Percentiles rank a stretch among this genome's conserved stretches.
Conservation (phyloP, 2,329 filamentous ascomycete genomes). For the Chrysoporthe deuterocubensis region DNA sequence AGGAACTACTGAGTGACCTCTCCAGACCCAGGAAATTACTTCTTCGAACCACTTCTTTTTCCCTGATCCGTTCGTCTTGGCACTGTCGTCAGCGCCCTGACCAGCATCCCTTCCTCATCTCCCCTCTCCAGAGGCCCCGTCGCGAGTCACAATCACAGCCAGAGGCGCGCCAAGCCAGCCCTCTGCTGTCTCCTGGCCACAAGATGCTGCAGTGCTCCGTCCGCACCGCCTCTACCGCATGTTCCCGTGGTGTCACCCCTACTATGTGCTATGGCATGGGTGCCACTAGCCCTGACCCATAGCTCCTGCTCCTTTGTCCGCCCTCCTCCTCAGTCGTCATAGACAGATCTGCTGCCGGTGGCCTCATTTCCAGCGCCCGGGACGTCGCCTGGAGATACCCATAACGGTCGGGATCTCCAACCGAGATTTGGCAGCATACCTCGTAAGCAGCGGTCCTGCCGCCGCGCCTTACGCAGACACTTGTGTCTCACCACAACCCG, state of each 20-base stretch:
- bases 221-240: not conserved
- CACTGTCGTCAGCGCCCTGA: not conserved
- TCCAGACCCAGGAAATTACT: not conserved
- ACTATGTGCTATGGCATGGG: not conserved
- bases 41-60: not conserved
- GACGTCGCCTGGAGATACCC: not conserved
- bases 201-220: not conserved
- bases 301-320: not conserved
- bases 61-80: not conserved
- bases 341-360: not conserved
- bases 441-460: not conserved
- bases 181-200: not conserved
- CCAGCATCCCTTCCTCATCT: not conserved
- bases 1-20: not conserved
- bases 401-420: not conserved
- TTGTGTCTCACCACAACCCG: not conserved
- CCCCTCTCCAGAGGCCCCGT: not conserved
- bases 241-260: not conserved
- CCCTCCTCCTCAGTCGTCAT: not conserved
- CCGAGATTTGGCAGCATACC: slow-evolving; percentile 3
- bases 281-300: not conserved
- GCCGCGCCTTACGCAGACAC: not conserved
- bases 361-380: not conserved
- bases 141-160: not conserved
- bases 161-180: not conserved